A percentile compares a stretch with the other conserved stretches of the same genome.
Conservation (phyloP, 1,284 basidiomycete genomes). For the Jaminaea rosea region DNA sequence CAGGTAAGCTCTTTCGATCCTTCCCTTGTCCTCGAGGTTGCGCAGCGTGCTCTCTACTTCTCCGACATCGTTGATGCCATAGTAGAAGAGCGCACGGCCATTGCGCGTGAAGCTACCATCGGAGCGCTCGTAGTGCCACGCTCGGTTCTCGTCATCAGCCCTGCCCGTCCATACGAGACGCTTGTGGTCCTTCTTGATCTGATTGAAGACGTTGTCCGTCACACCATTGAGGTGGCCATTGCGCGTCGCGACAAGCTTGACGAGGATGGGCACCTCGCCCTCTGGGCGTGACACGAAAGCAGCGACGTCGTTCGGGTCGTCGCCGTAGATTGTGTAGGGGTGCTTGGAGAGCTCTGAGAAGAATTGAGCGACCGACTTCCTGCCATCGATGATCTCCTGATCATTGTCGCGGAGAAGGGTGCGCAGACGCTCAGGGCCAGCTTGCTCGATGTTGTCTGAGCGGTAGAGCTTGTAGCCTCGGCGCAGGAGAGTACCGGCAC, state of each 20-base stretch:
- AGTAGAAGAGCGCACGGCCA: constrained; percentile 89
- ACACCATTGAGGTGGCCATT: constrained; percentile 87
- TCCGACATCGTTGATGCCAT: constrained; percentile 80
- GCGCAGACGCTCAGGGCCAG: constrained; percentile 78
- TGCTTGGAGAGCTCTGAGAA: constrained; percentile 60
- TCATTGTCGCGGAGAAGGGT: constrained; percentile 68
- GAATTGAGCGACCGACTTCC: constrained; percentile 79
- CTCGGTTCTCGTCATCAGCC: constrained; percentile 85
- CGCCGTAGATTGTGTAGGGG: constrained; percentile 91
- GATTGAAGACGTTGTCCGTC: constrained; percentile 91
- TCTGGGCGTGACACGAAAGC: constrained; percentile 87
- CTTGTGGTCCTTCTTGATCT: constrained; percentile 88
- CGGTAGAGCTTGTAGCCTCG: constrained; percentile 97
- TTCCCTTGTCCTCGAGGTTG: constrained; percentile 77
- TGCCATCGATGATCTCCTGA: constrained; percentile 75
- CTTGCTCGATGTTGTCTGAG: constrained; percentile 67
- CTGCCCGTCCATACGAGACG: constrained; percentile 93
- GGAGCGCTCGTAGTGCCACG: constrained; percentile 97
- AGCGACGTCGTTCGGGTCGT: constrained; percentile 90
- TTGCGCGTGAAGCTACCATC: constrained; percentile 95
- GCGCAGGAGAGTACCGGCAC: constrained; percentile 93
- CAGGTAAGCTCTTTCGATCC: constrained; percentile 78
- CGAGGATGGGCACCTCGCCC: constrained; percentile 81
- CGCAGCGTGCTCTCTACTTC: constrained; percentile 67
- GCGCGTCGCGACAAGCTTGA: constrained; percentile 78